Conservation (phyloP, 1,284 basidiomycete genomes). For the Fomitopsis schrenkii region DNA sequence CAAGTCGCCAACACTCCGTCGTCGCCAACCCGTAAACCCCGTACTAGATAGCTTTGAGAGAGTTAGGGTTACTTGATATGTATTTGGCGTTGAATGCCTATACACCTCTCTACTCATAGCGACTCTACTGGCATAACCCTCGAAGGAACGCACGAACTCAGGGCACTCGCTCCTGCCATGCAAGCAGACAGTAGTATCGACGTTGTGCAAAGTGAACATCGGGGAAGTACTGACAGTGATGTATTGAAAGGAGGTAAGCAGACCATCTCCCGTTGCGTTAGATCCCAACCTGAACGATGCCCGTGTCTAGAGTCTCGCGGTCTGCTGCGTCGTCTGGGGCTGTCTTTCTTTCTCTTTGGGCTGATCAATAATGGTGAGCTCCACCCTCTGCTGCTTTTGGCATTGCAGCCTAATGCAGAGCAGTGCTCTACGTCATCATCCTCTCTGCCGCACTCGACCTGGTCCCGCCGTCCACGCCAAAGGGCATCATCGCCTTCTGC, state of each 20-base stretch:
- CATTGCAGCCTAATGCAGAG: background rate
- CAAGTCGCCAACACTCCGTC: too few relatives aligned
- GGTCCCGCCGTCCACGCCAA: slow-evolving; percentile 85
- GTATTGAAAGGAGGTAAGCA: background rate
- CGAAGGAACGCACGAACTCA: background rate
- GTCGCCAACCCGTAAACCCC: too few relatives aligned
- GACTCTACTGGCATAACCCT: background rate
- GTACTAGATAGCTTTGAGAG: too few relatives aligned
- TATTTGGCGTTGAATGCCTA: background rate
- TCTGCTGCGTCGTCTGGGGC: slow-evolving; percentile 31
- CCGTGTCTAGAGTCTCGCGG: slow-evolving; percentile 3
- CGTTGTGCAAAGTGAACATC: background rate
- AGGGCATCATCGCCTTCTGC: slow-evolving; percentile 91
- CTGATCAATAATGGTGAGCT: slow-evolving; percentile 53
- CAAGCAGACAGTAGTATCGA: background rate
- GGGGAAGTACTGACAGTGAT: background rate
- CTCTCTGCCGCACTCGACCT: slow-evolving; percentile 94
- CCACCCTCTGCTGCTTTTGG: background rate
- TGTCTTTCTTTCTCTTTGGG: slow-evolving; percentile 56
- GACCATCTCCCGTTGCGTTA: too few relatives aligned
- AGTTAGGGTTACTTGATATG: background rate
- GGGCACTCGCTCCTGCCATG: background rate
- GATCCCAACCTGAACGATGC: background rate
- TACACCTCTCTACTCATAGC: background rate
- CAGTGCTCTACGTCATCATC: slow-evolving; percentile 94